Evolutionary conservation across 805 yeast genomes (phyloP), one percentile per base, ranked within the genome.

Genomic region (Metschnikowia matae): DNA sequence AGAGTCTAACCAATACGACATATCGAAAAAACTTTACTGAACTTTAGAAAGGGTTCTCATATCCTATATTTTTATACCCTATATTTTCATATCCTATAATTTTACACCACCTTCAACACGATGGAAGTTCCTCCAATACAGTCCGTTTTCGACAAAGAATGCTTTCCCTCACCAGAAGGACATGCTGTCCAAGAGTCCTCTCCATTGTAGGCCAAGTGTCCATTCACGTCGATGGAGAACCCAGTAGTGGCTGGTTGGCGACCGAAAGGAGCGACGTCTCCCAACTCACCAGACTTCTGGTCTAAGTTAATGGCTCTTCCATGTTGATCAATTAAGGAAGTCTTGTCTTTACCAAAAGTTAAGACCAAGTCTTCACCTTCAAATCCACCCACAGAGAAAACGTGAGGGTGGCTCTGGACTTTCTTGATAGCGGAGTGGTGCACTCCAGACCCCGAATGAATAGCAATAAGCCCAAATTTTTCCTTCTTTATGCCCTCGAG

Each of bases 111-210:
- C 29, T 46, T 52, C 59, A 66, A 64, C 18, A 52, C 60, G 50
- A 68, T 62, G 23, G 56, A 60, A 33, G 61, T 63, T 14, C 69
- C 72, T 7, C 69, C 70, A 15, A 47, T 47, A 46, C 71, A 66
- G 47, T 57, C 58, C 33, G 62, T 62, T 52, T 50, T 58, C 36
- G 67, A 53, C 55, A 67, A 65, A 6, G 51, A 48, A 11, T 31
- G 48, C 20, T 49, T 54, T 58, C 62, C 55, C 15, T 51, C 55
- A 13, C 64, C 66, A 34, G 66, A 55, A 37, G 74, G 71, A 48
- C 74, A 69, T 35, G 77, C 77, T 33, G 62, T 60, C 66, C 75
- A 78, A 37, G 59, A 67, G 21, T 61, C 54, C 32, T 64, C 54
- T 41, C 68, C 71, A 35, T 66, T 52, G 59, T 62, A 71, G 3